These are phyloP conservation scores for Pestalotiopsis sp. DNA, from an alignment of 2,329 filamentous ascomycete genomes.

Conservation along the genomic window DNA sequence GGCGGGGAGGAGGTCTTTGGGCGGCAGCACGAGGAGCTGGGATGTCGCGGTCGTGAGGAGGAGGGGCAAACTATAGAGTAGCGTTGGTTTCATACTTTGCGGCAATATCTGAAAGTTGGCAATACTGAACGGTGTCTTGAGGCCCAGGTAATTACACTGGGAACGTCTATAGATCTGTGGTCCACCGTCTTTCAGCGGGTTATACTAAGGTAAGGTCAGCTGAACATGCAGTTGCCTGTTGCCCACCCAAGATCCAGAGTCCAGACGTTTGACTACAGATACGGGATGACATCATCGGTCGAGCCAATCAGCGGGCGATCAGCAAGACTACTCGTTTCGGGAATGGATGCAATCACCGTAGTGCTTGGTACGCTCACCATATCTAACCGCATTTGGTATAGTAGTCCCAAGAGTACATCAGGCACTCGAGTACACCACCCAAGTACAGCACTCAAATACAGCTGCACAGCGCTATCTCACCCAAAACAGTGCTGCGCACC, in stretches of 20 bases:
- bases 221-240: neutral
- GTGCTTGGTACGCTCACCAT: no score
- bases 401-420: no score
- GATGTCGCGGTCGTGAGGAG: conserved; percentile 19
- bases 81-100: conserved; percentile 5
- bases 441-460: no score
- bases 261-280: neutral
- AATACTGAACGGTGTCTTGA: neutral
- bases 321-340: neutral
- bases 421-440: no score
- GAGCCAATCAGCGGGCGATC: neutral
- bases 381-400: no score
- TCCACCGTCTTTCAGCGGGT: neutral
- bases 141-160: neutral
- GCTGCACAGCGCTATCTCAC: no score
- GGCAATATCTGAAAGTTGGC: neutral
- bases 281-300: neutral
- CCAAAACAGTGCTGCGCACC: no score
- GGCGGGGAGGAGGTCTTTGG: conserved; percentile 18
- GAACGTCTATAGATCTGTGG: neutral
- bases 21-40: conserved; percentile 20
- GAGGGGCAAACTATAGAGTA: neutral
- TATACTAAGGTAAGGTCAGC: neutral
- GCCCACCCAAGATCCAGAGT: neutral
- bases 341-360: no score